Conservation (phyloP, 768 basidiomycete species). For the Tulasnella sp. region DNA sequence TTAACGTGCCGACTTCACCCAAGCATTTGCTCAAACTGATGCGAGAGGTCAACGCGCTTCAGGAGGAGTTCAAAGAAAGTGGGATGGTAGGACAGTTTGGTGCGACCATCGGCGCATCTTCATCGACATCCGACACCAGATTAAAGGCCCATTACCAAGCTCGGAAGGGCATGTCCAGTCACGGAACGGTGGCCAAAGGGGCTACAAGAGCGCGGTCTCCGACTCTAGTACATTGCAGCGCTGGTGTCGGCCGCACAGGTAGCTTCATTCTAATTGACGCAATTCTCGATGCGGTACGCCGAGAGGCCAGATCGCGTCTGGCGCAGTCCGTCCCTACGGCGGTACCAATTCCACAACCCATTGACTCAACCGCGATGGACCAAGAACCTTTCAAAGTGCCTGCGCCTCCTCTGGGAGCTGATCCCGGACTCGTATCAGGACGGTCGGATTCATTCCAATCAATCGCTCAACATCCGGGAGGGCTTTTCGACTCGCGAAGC, state of each 20-base stretch:
- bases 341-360: neutral
- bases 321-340: neutral
- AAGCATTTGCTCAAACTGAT: slow-evolving; percentile 74
- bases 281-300: slow-evolving; percentile 71
- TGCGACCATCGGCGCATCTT: slow-evolving; percentile 37
- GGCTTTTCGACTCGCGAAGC: slow-evolving; percentile 1
- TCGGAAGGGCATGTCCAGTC: slow-evolving; percentile 35
- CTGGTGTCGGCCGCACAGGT: slow-evolving; percentile 93
- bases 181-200: neutral
- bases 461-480: neutral
- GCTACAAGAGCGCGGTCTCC: slow-evolving; percentile 45
- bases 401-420: neutral
- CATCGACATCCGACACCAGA: slow-evolving; percentile 36
- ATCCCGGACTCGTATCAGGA: neutral
- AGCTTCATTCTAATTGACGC: slow-evolving; percentile 91
- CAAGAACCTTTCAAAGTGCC: neutral
- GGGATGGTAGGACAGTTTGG: neutral
- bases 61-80: slow-evolving; percentile 12
- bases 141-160: slow-evolving; percentile 39
- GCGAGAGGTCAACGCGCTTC: slow-evolving; percentile 59
- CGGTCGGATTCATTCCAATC: neutral
- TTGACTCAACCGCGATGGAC: neutral
- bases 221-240: slow-evolving; percentile 85
- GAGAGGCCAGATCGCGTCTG: slow-evolving; percentile 51
- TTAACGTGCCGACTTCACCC: slow-evolving; percentile 90